These are phyloP conservation scores for Claviceps arundinis DNA, from an alignment of 2,329 filamentous ascomycete genomes.

Conservation along the genomic window DNA sequence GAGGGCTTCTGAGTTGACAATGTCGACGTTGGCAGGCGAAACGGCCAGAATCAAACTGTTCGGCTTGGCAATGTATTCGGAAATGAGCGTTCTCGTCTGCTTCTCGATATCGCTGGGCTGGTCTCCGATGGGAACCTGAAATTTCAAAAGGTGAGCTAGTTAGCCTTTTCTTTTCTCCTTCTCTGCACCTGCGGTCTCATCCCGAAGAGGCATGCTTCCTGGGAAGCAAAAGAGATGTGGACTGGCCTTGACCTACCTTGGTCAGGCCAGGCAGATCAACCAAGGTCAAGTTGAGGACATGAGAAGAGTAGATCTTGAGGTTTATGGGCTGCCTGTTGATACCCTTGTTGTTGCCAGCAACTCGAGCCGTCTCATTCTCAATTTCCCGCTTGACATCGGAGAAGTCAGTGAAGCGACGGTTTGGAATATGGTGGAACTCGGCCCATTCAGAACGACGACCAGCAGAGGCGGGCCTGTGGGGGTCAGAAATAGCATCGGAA, in stretches of 20 bases:
- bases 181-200: neutral
- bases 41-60: constrained; percentile 97
- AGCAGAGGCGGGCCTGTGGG: constrained; percentile 66
- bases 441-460: constrained; percentile 63
- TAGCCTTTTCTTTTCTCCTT: neutral
- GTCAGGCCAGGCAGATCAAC: constrained; percentile 93
- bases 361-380: constrained; percentile 87
- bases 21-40: constrained; percentile 92
- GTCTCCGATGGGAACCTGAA: constrained; percentile 84
- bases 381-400: constrained; percentile 90
- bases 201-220: constrained; percentile 5
- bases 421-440: constrained; percentile 91
- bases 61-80: constrained; percentile 96
- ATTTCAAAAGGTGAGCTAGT: neutral
- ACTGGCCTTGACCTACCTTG: constrained; percentile 47
- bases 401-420: constrained; percentile 83
- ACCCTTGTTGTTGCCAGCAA: constrained; percentile 89
- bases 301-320: constrained; percentile 93
- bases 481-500: constrained; percentile 50
- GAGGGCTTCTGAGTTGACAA: constrained; percentile 94
- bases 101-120: constrained; percentile 97
- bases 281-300: constrained; percentile 89
- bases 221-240: neutral
- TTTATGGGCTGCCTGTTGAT: constrained; percentile 98
- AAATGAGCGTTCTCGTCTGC: constrained; percentile 89